A percentile compares a stretch with the other conserved stretches of the same genome.
phyloP scores from a whole-genome alignment of 176 grass and related monocot genomes.

The Pontederia paniculata region DNA sequence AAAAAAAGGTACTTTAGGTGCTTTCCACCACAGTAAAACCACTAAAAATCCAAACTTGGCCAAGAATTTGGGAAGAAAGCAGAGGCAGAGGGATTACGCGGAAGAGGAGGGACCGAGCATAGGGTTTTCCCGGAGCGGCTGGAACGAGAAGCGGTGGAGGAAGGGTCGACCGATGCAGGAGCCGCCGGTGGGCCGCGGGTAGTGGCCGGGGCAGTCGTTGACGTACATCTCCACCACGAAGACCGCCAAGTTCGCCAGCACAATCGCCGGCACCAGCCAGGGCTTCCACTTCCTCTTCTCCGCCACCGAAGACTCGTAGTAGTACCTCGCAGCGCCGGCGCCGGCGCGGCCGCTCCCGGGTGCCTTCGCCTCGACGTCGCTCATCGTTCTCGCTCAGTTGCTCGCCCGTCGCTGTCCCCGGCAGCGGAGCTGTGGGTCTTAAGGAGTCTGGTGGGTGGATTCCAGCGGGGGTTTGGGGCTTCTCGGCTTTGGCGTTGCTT shows the following conservation, averaged over 20 bases:
- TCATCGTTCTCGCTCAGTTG: background rate
- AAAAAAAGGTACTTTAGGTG: background rate
- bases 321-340: constrained; percentile 22
- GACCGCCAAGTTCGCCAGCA: constrained; percentile 61
- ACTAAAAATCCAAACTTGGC: constrained; percentile 4
- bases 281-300: constrained; percentile 63
- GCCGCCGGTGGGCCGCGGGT: constrained; percentile 13
- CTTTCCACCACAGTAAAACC: background rate
- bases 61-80: background rate
- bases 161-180: constrained; percentile 44
- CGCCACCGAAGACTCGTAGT: constrained; percentile 17
- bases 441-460: background rate
- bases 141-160: constrained; percentile 78
- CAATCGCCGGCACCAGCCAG: constrained; percentile 76
- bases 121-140: constrained; percentile 82
- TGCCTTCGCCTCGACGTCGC: constrained; percentile 1
- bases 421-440: background rate
- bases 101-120: constrained; percentile 65
- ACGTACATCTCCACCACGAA: constrained; percentile 85
- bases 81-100: constrained; percentile 30
- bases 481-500: background rate
- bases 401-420: background rate
- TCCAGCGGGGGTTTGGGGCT: background rate
- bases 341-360: constrained; percentile 14
- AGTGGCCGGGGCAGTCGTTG: constrained; percentile 67